Base-by-base conservation (phyloP, 768 basidiomycete genomes). In the Rhodotorula toruloides region DNA sequence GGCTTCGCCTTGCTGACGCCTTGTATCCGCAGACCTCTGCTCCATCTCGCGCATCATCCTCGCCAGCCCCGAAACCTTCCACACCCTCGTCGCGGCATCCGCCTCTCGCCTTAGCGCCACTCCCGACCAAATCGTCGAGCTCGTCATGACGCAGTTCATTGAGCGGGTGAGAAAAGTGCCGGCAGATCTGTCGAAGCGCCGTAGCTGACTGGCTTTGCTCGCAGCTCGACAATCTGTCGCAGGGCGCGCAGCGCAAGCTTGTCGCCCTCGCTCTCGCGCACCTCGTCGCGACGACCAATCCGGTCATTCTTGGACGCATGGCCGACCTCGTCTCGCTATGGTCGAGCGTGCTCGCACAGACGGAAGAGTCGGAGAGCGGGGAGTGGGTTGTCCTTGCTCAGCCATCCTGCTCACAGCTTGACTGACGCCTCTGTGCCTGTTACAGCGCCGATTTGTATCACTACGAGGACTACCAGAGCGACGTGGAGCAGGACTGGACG, bases 171-270 rank as follows among this genome's bases (percentile, higher is more conserved):
- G 65, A 49, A 1, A 5, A 16, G 1, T 6, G 31, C 19, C 25
- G n/a, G n/a, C n/a, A n/a, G n/a, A n/a, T 25, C 29, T 9, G 25
- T 7, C n/a, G 36, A n/a, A 37, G n/a, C 56, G 57, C 53, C 11
- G n/a, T 9, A 4, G n/a, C 48, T 63, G 31, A 52, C 40, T 27
- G 1, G 16, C 29, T 4, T 13, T 12, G n/a, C 9, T 2, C 21
- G 17, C 72, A 94, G 91, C 90, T 92, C 76, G 91, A 94, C 77
- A 88, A 86, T 75, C 88, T 92, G 85, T 87, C 88, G 22, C 89
- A 92, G 75, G 86, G 89, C 2, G 83, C 86, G 16, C 83, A 87
- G 67, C 85, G 91, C 63, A 94, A 94, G 79, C 80, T 94, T 61
- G 79, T 84, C 32, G 89, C 90, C 17, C 86, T 94, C 81, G 90